Evolutionary conservation across 2,329 filamentous ascomycete genomes (phyloP).

Genomic region (Diaporthe sp.): DNA sequence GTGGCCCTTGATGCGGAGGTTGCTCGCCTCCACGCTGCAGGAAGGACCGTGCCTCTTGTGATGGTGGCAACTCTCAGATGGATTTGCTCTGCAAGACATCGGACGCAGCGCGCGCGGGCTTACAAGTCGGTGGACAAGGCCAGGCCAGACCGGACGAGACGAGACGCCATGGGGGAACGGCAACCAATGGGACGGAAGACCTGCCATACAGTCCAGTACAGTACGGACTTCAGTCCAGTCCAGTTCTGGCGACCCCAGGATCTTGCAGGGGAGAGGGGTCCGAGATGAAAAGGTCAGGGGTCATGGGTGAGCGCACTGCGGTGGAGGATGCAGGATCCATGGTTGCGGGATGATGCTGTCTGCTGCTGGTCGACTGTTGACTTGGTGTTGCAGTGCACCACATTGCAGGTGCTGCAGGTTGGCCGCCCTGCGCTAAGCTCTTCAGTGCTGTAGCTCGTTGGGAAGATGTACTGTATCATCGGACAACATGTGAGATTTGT

Average conservation of each 20-base stretch:
- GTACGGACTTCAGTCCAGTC: neutral
- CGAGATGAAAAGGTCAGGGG: conserved; percentile 14
- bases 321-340: conserved; percentile 13
- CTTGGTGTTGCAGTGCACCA: conserved; percentile 35
- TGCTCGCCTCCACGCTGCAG: conserved; percentile 22
- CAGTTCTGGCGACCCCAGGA: conserved; percentile 7
- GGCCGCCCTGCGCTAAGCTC: conserved; percentile 30
- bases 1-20: conserved; percentile 26
- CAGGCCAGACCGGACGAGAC: conserved; percentile 22
- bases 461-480: neutral
- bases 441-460: conserved; percentile 1
- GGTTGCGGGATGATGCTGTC: conserved; percentile 12
- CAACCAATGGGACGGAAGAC: conserved; percentile 7
- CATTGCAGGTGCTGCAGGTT: conserved; percentile 33
- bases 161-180: conserved; percentile 11
- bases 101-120: conserved; percentile 32
- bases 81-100: conserved; percentile 34
- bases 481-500: conserved; percentile 22
- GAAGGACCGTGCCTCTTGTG: conserved; percentile 17
- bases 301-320: conserved; percentile 9
- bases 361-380: neutral
- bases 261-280: conserved; percentile 15
- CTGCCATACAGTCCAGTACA: neutral
- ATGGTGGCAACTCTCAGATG: conserved; percentile 28
- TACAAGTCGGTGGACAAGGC: conserved; percentile 3